Evolutionary conservation across 139 green algal species (phyloP).

Genomic region (Dunaliella primolecta): DNA sequence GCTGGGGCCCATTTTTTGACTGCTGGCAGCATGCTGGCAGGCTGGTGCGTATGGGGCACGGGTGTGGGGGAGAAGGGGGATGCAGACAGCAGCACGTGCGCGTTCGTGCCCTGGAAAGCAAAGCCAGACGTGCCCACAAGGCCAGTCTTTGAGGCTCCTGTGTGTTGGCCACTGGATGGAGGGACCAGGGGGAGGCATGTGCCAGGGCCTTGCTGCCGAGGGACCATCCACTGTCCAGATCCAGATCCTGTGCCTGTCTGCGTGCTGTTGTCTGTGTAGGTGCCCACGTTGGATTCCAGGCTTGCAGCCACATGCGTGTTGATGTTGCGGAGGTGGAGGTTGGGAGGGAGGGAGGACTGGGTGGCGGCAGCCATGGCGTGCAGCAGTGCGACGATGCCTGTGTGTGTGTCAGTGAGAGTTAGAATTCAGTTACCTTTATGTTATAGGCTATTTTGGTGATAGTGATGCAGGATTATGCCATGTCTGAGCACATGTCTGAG

Average conservation of each 20-base stretch:
- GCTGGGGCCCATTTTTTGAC: too few relatives aligned
- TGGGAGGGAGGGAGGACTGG: constrained; percentile 18
- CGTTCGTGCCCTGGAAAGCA: constrained; percentile 81
- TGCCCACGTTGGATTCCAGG: background rate
- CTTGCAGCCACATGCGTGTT: constrained; percentile 54
- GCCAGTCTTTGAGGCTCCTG: too few relatives aligned
- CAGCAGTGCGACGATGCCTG: constrained; percentile 57
- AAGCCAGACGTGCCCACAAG: constrained; percentile 60
- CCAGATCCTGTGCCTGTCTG: constrained; percentile 7
- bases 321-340: constrained; percentile 56
- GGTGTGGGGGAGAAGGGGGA: background rate
- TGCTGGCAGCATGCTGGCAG: too few relatives aligned
- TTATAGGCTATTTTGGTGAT: too few relatives aligned
- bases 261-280: background rate
- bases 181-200: background rate
- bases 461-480: too few relatives aligned
- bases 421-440: too few relatives aligned
- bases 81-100: constrained; percentile 47
- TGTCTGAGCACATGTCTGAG: too few relatives aligned
- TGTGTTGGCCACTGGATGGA: too few relatives aligned
- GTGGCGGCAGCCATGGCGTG: constrained; percentile 25
- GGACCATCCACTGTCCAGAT: background rate
- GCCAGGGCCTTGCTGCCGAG: constrained; percentile 9
- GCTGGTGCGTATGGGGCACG: too few relatives aligned
- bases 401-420: background rate